phyloP scores from a whole-genome alignment of 1,284 basidiomycete genomes.

The Pyrrhoderma lamaoense region DNA sequence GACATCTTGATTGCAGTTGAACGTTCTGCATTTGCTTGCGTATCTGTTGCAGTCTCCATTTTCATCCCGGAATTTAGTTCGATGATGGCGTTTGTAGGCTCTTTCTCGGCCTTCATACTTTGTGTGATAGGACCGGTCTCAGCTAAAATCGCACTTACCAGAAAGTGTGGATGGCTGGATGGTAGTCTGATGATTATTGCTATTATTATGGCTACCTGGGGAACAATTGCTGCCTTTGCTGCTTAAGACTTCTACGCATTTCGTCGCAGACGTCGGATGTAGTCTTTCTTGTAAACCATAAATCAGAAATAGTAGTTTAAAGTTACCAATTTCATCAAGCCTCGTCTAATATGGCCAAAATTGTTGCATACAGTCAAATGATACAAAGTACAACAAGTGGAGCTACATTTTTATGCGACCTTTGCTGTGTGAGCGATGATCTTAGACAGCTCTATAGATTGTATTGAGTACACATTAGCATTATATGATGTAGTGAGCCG shows the following conservation, averaged over 20 bases:
- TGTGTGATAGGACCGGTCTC: slow-evolving; percentile 76
- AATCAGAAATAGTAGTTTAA: too few relatives aligned
- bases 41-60: slow-evolving; percentile 67
- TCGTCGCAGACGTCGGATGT: neutral
- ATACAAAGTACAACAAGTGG: neutral
- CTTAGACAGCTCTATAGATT: slow-evolving; percentile 67
- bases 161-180: slow-evolving; percentile 45
- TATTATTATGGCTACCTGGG: slow-evolving; percentile 66
- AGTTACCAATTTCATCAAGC: too few relatives aligned
- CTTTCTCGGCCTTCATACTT: slow-evolving; percentile 79
- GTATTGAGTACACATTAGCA: slow-evolving; percentile 15
- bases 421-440: slow-evolving; percentile 68
- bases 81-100: slow-evolving; percentile 88
- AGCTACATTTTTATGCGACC: slow-evolving; percentile 25
- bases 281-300: neutral
- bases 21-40: slow-evolving; percentile 50
- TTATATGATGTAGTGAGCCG: slow-evolving; percentile 2
- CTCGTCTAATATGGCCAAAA: too few relatives aligned
- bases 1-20: slow-evolving; percentile 46
- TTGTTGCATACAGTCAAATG: slow-evolving; percentile 1
- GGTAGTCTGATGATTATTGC: slow-evolving; percentile 48
- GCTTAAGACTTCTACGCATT: slow-evolving; percentile 4
- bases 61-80: slow-evolving; percentile 80
- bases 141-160: slow-evolving; percentile 51
- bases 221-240: slow-evolving; percentile 64